Evolutionary conservation across 177 flowering plant species (phyloP).

Genomic region (Vitis hybrid): DNA sequence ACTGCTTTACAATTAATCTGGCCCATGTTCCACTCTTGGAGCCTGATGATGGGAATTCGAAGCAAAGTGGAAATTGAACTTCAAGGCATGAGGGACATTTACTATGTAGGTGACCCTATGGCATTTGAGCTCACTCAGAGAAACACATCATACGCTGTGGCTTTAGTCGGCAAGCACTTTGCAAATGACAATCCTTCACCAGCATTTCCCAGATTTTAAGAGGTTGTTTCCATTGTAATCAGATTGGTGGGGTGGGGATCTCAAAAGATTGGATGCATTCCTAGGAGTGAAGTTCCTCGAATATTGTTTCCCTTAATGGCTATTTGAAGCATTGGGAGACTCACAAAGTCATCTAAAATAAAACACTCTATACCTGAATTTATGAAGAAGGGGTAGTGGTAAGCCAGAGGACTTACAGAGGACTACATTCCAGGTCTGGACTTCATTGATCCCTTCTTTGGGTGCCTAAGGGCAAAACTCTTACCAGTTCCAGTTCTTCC

Average conservation of each 20-base stretch:
- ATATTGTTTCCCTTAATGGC: conserved; percentile 47
- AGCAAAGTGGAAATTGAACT: conserved; percentile 64
- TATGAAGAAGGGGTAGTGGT: conserved; percentile 54
- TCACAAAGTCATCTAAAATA: conserved; percentile 39
- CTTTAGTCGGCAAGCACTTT: conserved; percentile 63
- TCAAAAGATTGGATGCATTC: conserved; percentile 35
- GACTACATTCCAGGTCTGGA: conserved; percentile 76
- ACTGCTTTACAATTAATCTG: conserved; percentile 69
- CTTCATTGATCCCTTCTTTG: conserved; percentile 78
- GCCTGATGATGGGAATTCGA: conserved; percentile 67
- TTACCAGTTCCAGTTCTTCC: conserved; percentile 80
- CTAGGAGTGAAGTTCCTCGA: conserved; percentile 56
- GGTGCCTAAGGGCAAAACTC: conserved; percentile 69
- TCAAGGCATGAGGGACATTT: conserved; percentile 65
- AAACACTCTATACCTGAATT: conserved; percentile 58
- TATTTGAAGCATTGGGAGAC: conserved; percentile 73
- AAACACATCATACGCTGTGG: conserved; percentile 71
- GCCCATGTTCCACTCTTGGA: conserved; percentile 90
- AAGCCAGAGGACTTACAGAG: conserved; percentile 51
- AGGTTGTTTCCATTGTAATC: conserved; percentile 45
- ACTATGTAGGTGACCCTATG: conserved; percentile 72
- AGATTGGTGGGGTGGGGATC: conserved; percentile 9
- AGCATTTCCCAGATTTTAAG: conserved; percentile 59
- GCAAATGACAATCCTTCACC: conserved; percentile 49
- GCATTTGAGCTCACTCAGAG: conserved; percentile 89